Evolutionary conservation across 371 early-diverging fungal species (phyloP).

Genomic region (Cokeromyces recurvatus): DNA sequence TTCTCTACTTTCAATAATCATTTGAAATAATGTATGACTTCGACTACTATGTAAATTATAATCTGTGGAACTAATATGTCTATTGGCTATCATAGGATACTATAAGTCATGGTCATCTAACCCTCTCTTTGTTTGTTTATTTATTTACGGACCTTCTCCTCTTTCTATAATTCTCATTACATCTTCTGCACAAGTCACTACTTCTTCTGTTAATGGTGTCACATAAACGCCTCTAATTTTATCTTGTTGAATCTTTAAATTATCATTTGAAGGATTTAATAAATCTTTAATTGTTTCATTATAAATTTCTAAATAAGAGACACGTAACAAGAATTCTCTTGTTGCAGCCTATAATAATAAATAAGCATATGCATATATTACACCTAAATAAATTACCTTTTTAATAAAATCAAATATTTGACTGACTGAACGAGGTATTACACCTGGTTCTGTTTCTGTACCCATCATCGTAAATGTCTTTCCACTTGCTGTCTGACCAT

Average conservation of each 20-base stretch:
- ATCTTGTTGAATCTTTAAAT: slow-evolving; percentile 62
- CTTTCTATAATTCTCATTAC: slow-evolving; percentile 72
- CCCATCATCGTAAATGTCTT: slow-evolving; percentile 64
- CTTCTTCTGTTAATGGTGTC: slow-evolving; percentile 81
- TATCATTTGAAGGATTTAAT: slow-evolving; percentile 67
- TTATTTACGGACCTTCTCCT: slow-evolving; percentile 90
- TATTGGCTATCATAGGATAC: slow-evolving; percentile 52
- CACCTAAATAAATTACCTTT: slow-evolving; percentile 20
- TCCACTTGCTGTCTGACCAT: slow-evolving; percentile 83
- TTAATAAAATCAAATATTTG: slow-evolving; percentile 51
- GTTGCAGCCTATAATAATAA: slow-evolving; percentile 27
- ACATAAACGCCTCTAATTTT: slow-evolving; percentile 77
- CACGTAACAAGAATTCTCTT: slow-evolving; percentile 82
- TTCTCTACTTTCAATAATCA: slow-evolving; percentile 58
- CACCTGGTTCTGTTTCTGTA: slow-evolving; percentile 49
- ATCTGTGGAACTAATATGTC: slow-evolving; percentile 85
- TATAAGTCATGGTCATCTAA: too few relatives aligned
- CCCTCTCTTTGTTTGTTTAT: too few relatives aligned
- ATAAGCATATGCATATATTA: background rate
- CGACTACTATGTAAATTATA: slow-evolving; percentile 89
- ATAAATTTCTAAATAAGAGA: slow-evolving; percentile 96
- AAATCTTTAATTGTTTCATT: slow-evolving; percentile 89
- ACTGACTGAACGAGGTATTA: slow-evolving; percentile 49
- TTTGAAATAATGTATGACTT: slow-evolving; percentile 93
- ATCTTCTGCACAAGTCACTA: slow-evolving; percentile 80